Percentiles rank a stretch among this genome's conserved stretches.
These are phyloP conservation scores for Xylaria arbuscula DNA, from an alignment of 2,329 filamentous ascomycete species.

Conservation along the genomic window DNA sequence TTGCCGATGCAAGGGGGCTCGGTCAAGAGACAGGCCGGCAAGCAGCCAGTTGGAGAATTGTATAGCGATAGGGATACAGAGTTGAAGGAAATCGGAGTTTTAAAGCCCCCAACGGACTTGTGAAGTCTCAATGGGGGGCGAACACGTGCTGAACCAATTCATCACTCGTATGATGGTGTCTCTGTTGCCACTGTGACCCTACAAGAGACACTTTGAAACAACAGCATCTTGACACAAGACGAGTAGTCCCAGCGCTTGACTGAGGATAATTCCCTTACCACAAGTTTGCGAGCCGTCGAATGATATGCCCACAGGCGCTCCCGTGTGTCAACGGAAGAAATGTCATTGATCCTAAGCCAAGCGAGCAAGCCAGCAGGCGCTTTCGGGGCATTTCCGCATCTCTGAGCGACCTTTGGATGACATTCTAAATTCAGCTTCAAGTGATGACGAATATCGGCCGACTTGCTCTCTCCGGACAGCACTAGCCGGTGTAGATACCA, in stretches of 20 bases:
- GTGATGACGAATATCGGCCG: neutral
- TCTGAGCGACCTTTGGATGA: neutral
- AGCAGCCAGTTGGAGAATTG: constrained; percentile 5
- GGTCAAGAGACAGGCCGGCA: constrained; percentile 18
- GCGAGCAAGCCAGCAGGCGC: constrained; percentile 5
- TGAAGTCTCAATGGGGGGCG: constrained; percentile 26
- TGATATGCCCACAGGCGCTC: neutral
- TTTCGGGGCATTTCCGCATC: constrained; percentile 6
- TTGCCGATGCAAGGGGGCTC: constrained; percentile 16
- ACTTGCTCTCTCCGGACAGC: constrained; percentile 7
- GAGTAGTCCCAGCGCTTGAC: neutral
- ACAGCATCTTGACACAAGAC: neutral
- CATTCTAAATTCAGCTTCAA: constrained; percentile 7
- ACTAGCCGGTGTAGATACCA: constrained; percentile 14
- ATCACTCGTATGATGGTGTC: constrained; percentile 10
- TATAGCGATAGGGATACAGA: neutral
- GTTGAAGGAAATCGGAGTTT: neutral
- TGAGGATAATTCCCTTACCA: neutral
- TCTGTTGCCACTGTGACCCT: constrained; percentile 21
- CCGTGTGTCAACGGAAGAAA: neutral
- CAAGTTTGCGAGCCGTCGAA: neutral
- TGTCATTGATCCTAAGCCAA: neutral
- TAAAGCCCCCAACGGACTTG: constrained; percentile 24
- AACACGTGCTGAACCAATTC: constrained; percentile 33
- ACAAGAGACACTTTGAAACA: constrained; percentile 28